A percentile compares a stretch with the other conserved stretches of the same genome.
Evolutionary conservation across 345 rosid genomes (phyloP).

Genomic region (Turritis glabra): DNA sequence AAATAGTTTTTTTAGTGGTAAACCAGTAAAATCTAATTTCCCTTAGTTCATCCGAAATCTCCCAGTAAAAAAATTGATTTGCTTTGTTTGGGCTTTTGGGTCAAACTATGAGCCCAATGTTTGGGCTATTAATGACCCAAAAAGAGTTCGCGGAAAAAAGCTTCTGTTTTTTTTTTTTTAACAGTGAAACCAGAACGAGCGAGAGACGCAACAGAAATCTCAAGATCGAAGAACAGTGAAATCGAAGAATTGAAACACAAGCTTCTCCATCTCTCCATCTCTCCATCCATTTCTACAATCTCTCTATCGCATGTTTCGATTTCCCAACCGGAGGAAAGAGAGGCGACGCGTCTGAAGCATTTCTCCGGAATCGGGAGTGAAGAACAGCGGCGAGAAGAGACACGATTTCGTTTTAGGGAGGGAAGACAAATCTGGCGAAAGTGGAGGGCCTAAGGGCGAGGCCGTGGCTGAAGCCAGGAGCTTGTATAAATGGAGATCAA

Average conservation of each 20-base stretch:
- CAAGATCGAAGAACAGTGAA: constrained; percentile 38
- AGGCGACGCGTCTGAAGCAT: constrained; percentile 13
- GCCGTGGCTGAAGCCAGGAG: constrained; percentile 43
- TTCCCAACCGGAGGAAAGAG: not conserved
- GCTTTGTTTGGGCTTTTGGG: constrained; percentile 11
- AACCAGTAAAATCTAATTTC: not conserved
- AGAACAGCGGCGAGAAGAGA: not conserved
- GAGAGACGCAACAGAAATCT: constrained; percentile 27
- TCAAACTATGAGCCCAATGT: not conserved
- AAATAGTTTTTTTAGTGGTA: not conserved
- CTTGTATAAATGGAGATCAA: constrained; percentile 22
- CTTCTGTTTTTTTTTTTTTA: too few species aligned
- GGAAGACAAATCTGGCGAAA: constrained; percentile 38
- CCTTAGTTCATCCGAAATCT: not conserved
- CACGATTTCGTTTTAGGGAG: constrained; percentile 15
- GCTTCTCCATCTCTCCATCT: not conserved
- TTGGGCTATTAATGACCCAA: not conserved
- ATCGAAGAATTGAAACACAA: constrained; percentile 31
- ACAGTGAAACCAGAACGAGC: constrained; percentile 20
- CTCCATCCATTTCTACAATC: not conserved
- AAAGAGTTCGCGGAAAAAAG: constrained; percentile 21
- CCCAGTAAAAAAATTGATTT: not conserved
- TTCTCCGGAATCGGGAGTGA: constrained; percentile 5
- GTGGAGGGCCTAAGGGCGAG: constrained; percentile 45
- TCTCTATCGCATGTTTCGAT: not conserved